Evolutionary conservation across 1,284 basidiomycete genomes (phyloP), one percentile per base, ranked within the genome.

Genomic region (Acaromyces ingoldii): DNA sequence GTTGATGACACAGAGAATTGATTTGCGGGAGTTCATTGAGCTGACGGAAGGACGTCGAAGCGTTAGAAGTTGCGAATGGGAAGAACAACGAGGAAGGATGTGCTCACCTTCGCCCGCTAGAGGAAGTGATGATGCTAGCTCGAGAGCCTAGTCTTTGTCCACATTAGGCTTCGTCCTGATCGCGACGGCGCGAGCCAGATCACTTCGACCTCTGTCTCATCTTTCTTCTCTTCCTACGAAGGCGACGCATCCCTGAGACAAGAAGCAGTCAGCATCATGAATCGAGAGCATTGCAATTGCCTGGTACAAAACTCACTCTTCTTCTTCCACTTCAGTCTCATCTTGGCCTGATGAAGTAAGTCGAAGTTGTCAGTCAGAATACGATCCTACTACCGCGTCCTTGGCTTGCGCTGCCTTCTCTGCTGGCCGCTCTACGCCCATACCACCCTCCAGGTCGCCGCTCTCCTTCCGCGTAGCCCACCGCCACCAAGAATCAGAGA

Each of bases 241-340:
- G 38, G 13, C 38, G 21, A 25, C 38, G 38, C 38, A 40, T 40
- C 28, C 38, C 38, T 40, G 38, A 19, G 19, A 34, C 13, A 34
- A 13, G 33, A 34, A 34, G 33, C 11, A 34, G 19, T 11, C 33
- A 34, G 33, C 11, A 34, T 34, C 19, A 34, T 11, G 13, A 13
- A 13, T 34, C 13, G 13, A 13, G 13, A 34, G 13, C 11, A 34
- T 34, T 34, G 33, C 33, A 34, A 34, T 11, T 34, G 13, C 13
- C 13, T 13, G 33, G 13, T 13, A 13, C 33, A 34, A 34, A 34
- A 40, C 38, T 40, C 17, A 40, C 38, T 40, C 38, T 40, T 40
- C 38, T 40, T 40, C 28, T 25, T 40, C 38, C 38, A 40, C 38
- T 40, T 40, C 7, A 25, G 21, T 40, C 38, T 19, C 38, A 40